A percentile compares a stretch with the other conserved stretches of the same genome.
Conservation (phyloP, 371 early-diverging fungal species). For the Nematocida ironsii region DNA sequence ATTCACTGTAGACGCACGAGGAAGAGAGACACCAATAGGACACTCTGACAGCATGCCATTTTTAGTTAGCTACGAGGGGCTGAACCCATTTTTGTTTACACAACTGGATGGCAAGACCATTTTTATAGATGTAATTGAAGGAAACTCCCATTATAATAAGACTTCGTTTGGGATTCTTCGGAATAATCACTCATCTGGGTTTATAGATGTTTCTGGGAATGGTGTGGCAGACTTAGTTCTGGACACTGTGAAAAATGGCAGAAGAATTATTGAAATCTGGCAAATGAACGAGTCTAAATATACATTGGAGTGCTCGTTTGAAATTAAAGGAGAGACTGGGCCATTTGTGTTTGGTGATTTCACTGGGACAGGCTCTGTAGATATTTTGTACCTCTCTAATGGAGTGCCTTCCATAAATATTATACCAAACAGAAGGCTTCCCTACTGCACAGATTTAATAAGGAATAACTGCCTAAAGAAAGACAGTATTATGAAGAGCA, state of each 20-base stretch:
- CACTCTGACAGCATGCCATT: constrained; percentile 46
- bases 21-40: background rate
- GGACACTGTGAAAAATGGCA: constrained; percentile 42
- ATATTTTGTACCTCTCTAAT: constrained; percentile 56
- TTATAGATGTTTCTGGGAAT: constrained; percentile 63
- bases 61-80: background rate
- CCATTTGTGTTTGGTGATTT: constrained; percentile 66
- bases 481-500: constrained; percentile 4
- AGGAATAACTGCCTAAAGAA: constrained; percentile 1
- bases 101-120: constrained; percentile 23
- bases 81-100: constrained; percentile 22
- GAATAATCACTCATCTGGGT: constrained; percentile 59
- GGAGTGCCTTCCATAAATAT: constrained; percentile 18
- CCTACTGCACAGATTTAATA: constrained; percentile 24
- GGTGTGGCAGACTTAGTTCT: constrained; percentile 59
- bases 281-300: constrained; percentile 5
- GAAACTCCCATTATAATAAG: background rate
- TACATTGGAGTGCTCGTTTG: constrained; percentile 9
- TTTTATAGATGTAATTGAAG: constrained; percentile 1
- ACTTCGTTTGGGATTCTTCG: constrained; percentile 52
- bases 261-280: constrained; percentile 51
- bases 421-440: constrained; percentile 35
- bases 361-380: constrained; percentile 50
- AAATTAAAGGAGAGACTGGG: constrained; percentile 41
- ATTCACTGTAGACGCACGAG: background rate